Conservation (phyloP, 495 filamentous ascomycete genomes). For the Daldinia bambusicola region DNA sequence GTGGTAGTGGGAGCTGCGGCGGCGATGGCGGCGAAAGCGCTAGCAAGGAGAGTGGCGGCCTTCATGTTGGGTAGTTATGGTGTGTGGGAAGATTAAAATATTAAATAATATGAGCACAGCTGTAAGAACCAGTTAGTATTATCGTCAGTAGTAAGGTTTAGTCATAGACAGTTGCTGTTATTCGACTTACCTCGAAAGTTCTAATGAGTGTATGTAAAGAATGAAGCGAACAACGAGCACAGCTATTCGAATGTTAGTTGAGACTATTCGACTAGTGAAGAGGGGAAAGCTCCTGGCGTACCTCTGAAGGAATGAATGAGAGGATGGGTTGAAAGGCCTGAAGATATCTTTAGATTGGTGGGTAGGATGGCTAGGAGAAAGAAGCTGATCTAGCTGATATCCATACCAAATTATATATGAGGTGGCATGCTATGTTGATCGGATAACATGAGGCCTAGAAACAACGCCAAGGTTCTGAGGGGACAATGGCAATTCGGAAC, state of each 20-base stretch:
- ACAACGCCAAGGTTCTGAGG: slow-evolving; percentile 54
- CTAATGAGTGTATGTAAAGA: slow-evolving; percentile 56
- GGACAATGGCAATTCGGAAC: slow-evolving; percentile 54
- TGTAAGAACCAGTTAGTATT: slow-evolving; percentile 43
- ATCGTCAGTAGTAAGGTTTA: neutral
- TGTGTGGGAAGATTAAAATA: slow-evolving; percentile 50
- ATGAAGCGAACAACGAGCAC: slow-evolving; percentile 63
- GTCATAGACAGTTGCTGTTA: neutral
- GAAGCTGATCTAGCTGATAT: slow-evolving; percentile 34
- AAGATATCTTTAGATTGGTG: slow-evolving; percentile 51
- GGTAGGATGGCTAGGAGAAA: slow-evolving; percentile 55
- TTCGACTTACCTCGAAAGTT: slow-evolving; percentile 54
- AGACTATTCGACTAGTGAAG: slow-evolving; percentile 9
- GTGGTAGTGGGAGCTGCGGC: slow-evolving; percentile 49
- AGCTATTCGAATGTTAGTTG: slow-evolving; percentile 52
- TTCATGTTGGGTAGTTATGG: slow-evolving; percentile 56
- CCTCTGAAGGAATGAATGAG: slow-evolving; percentile 64
- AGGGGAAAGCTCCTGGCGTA: slow-evolving; percentile 37
- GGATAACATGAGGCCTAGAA: slow-evolving; percentile 52
- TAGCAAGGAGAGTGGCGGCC: slow-evolving; percentile 53
- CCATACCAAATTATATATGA: slow-evolving; percentile 55
- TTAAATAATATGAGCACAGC: slow-evolving; percentile 61
- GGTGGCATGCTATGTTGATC: slow-evolving; percentile 40
- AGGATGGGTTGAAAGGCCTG: slow-evolving; percentile 46
- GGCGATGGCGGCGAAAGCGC: slow-evolving; percentile 54